Percentiles rank a stretch among this genome's conserved stretches.
Evolutionary conservation across 495 filamentous ascomycete species (phyloP).

Genomic region (Talaromyces borbonicus): DNA sequence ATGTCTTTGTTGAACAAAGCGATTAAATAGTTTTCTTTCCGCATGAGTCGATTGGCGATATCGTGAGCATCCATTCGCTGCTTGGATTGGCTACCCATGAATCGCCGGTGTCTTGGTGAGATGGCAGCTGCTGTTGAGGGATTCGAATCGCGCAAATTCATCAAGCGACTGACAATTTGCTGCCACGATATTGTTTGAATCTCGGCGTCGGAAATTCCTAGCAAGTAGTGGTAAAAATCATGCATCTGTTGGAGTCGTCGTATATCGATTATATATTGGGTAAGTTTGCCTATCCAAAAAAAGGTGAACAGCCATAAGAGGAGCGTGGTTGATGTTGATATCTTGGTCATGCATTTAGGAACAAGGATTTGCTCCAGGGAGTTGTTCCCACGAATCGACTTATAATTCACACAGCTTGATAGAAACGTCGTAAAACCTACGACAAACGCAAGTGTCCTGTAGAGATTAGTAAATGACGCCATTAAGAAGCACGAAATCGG

Average conservation of each 20-base stretch:
- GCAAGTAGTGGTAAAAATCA: constrained; percentile 79
- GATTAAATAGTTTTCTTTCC: constrained; percentile 92
- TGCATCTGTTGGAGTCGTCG: constrained; percentile 68
- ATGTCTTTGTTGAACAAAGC: constrained; percentile 95
- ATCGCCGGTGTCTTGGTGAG: constrained; percentile 52
- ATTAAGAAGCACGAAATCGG: constrained; percentile 8
- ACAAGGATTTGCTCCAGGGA: constrained; percentile 69
- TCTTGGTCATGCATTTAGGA: constrained; percentile 73
- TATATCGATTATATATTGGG: constrained; percentile 65
- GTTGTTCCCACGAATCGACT: constrained; percentile 61
- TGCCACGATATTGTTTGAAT: constrained; percentile 98
- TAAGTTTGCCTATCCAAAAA: constrained; percentile 72
- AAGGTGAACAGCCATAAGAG: constrained; percentile 81
- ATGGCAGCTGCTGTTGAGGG: constrained; percentile 64
- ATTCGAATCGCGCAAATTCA: constrained; percentile 80
- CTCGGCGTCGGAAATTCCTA: constrained; percentile 80
- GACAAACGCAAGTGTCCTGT: constrained; percentile 64
- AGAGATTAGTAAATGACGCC: constrained; percentile 7
- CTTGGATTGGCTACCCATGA: constrained; percentile 77
- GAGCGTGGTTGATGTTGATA: constrained; percentile 71
- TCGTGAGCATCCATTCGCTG: constrained; percentile 94
- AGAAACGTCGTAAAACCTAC: constrained; percentile 79
- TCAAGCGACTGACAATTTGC: constrained; percentile 79
- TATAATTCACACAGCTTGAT: constrained; percentile 78
- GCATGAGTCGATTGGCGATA: constrained; percentile 95